Conservation (phyloP, 768 basidiomycete species). For the Tylopilus vinaceipallidus region DNA sequence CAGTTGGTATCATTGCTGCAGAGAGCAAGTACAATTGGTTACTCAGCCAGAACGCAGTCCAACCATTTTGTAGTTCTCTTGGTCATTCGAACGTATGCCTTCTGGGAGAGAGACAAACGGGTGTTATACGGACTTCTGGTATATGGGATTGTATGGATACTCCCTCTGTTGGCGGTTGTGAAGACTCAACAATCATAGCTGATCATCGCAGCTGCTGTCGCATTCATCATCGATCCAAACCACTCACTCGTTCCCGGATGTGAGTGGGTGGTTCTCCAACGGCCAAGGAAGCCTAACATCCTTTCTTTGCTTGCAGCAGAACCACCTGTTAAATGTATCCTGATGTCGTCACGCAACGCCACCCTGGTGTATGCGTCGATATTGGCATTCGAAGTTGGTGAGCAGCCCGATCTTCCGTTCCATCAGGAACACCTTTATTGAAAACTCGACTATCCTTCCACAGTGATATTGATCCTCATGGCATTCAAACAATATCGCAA, state of each 20-base stretch:
- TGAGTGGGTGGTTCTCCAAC: neutral
- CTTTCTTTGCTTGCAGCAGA: neutral
- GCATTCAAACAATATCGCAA: neutral
- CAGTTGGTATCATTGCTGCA: neutral
- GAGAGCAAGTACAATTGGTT: neutral
- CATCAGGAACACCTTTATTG: neutral
- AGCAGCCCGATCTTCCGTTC: neutral
- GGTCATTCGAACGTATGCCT: neutral
- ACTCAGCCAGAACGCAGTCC: neutral
- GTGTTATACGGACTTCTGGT: neutral
- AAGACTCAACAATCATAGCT: neutral
- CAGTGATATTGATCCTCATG: neutral
- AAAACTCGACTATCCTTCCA: neutral
- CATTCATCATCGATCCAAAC: neutral
- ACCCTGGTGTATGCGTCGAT: neutral
- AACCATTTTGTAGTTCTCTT: neutral
- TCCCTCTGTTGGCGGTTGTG: neutral
- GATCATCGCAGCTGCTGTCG: neutral
- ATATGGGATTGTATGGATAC: neutral
- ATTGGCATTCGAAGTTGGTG: neutral
- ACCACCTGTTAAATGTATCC: neutral
- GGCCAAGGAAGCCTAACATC: neutral
- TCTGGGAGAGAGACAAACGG: neutral
- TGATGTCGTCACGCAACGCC: neutral
- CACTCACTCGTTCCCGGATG: neutral